Evolutionary conservation across 139 green algal genomes (phyloP), one percentile per base, ranked within the genome.

Genomic region (Ostreobium quekettii): DNA sequence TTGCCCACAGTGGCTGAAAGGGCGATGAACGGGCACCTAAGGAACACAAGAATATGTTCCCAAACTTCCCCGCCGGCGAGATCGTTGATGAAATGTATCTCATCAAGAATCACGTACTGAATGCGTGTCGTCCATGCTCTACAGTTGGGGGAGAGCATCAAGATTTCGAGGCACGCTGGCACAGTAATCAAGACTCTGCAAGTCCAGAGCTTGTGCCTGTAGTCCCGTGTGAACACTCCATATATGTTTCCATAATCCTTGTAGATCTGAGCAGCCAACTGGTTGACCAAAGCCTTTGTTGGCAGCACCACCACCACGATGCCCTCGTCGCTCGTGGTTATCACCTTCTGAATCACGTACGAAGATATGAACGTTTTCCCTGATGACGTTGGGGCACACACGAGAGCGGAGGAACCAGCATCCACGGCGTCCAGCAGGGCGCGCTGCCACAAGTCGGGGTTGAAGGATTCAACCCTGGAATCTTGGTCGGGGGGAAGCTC

Each of bases 1-100:
- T 86, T 84, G 73, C 80, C 80, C 11, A 86, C 76, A 26, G 80
- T 84, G 26, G 80, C 80, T 19, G 80, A 86, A 36, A 86, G 66
- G 2, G 80, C 77, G 36, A 86, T 48, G 28, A 83, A 70, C 11
- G 80, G 80, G 70, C 80, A 86, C 63, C 74, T 76, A 48, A 35
- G 62, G 39, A 8, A 29, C 39, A 37, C 1, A 35, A 38, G 37
- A 15, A 35, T 6, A 36, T 47, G 62, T 67, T 83, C 74, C 71
- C 71, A 80, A 6, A 69, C 69, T 46, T 64, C 60, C 4, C 77
- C 73, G 42, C 73, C 42, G 7, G 53, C 63, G 3, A 67, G 63
- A 60, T 85, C 74, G 2, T 67, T 60, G 48, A 85, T 79, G 73
- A 74, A 82, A 47, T 85, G 79, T 36, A 85, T 71, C 79, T 85